Evolutionary conservation across 768 basidiomycete species (phyloP), one percentile per base, ranked within the genome.

Genomic region (Lactarius trivialis): DNA sequence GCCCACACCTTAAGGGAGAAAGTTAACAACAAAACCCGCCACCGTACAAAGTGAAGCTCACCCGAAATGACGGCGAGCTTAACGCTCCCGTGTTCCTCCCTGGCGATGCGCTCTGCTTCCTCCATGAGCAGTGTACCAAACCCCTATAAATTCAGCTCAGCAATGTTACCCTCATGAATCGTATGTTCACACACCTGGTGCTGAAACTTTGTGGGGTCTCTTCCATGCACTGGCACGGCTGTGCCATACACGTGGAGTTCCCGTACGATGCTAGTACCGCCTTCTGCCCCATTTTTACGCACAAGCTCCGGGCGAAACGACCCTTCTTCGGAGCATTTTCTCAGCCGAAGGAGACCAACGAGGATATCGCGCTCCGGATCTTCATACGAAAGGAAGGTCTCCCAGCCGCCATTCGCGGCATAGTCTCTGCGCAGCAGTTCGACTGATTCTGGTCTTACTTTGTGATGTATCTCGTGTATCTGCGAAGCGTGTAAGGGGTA

Each of bases 391-490:
- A 99, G 77, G 82, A 99, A 99, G 1, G 97, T 98, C 76, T 99
- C 97, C 97, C 97, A 99, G 51, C 97, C 95, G 7, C 95, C 96
- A 71, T 98, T 99, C 33, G 97, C 97, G 3, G 89, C 78, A 73
- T 99, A 99, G 72, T 99, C 97, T 43, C 97, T 82, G 61, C 97
- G 84, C 36, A 99, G 85, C 4, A 99, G 85, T 74, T 99, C 97
- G 56, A 97, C 90, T 17, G 91, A 89, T 72, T 96, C 91, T 62
- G 95, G 95, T 24, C 94, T 85, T 51, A 98, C 92, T 76, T 96
- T 95, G 78, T 97, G 88, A 72, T 99, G 97, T 53, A 99, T 98
- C 75, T 99, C 97, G 74, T 98, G 94, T 61, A 98, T 91, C 93
- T 96, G 69, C 21, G 65, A 54, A 17, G 19, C 26, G 32, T 12